Evolutionary conservation across 306 rosid species (phyloP), one percentile per base, ranked within the genome.

Genomic region (Dryas alaskensis): DNA sequence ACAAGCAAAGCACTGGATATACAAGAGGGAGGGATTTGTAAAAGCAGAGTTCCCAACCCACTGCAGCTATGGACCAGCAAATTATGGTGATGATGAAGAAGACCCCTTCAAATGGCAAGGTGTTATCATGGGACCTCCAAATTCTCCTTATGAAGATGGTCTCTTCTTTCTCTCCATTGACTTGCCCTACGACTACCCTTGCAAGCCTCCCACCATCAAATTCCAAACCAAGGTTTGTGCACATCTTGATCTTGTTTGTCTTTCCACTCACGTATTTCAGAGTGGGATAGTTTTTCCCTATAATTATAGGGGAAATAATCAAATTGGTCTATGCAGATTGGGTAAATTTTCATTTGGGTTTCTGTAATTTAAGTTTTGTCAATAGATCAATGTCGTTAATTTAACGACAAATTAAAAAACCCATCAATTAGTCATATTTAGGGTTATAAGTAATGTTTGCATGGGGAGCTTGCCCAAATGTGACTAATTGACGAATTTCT

Each of bases 51-150:
- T 13, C 64, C 75, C 87, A 49, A 75, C 12, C 4, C 69, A 55
- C 64, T 84, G 87, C 63, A 84, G 87, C 19, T 84, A 80, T 47
- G 87, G 84, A 22, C 84, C 82, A 13, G 70, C 73, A 7, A 54
- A 4, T 31, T 31, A 31, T 31, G 37, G 37, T 31, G 37, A 31
- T 31, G 37, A 31, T 2, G 47, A 10, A 5, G 87, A 77, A 7
- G 74, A 73, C 48, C 82, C 82, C 6, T 80, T 58, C 58, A 50
- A 74, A 52, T 80, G 84, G 84, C 73, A 69, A 73, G 87, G 75
- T 51, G 60, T 55, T 4, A 75, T 84, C 1, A 40, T 77, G 42
- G 87, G 87, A 6, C 82, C 87, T 5, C 43, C 22, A 8, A 11
- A n/a, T 25, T 59, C 84, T 51, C 79, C 82, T 49, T 84, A 77